Conservation (phyloP, 768 basidiomycete genomes). For the Tricholomella constricta region DNA sequence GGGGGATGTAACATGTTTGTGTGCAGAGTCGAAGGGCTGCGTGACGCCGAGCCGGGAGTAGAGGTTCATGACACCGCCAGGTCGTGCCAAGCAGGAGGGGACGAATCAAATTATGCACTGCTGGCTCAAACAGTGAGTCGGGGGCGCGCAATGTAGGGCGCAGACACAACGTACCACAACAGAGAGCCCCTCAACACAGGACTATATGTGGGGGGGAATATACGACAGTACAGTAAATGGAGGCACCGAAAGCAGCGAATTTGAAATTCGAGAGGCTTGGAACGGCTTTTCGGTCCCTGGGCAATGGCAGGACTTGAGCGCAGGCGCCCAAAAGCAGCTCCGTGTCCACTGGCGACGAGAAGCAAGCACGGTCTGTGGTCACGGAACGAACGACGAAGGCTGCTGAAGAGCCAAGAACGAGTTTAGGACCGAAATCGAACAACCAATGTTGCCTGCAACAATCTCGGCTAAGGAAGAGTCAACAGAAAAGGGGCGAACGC, state of each 20-base stretch:
- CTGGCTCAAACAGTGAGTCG: too few species aligned
- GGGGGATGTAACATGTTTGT: slow-evolving; percentile 50
- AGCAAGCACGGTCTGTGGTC: not conserved
- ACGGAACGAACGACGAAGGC: slow-evolving; percentile 5
- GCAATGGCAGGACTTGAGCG: not conserved
- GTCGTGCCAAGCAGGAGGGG: too few species aligned
- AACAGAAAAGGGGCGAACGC: not conserved
- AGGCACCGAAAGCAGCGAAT: not conserved
- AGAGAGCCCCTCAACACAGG: too few species aligned
- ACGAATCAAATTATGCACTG: too few species aligned
- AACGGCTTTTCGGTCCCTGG: not conserved
- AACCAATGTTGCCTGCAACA: slow-evolving; percentile 7
- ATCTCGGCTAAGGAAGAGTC: slow-evolving; percentile 3
- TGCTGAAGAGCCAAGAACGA: not conserved
- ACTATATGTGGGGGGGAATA: too few species aligned
- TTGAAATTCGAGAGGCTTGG: not conserved
- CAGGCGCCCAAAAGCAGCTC: slow-evolving; percentile 5
- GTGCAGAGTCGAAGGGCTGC: slow-evolving; percentile 35
- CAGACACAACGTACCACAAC: too few species aligned
- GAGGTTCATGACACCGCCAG: slow-evolving; percentile 1
- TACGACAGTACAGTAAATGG: too few species aligned
- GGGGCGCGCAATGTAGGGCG: too few species aligned
- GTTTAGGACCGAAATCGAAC: not conserved
- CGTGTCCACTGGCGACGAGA: not conserved
- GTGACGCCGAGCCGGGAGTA: slow-evolving; percentile 19